Evolutionary conservation across 2,329 filamentous ascomycete genomes (phyloP), one percentile per base, ranked within the genome.

Genomic region (Chrysoporthe cubensis): DNA sequence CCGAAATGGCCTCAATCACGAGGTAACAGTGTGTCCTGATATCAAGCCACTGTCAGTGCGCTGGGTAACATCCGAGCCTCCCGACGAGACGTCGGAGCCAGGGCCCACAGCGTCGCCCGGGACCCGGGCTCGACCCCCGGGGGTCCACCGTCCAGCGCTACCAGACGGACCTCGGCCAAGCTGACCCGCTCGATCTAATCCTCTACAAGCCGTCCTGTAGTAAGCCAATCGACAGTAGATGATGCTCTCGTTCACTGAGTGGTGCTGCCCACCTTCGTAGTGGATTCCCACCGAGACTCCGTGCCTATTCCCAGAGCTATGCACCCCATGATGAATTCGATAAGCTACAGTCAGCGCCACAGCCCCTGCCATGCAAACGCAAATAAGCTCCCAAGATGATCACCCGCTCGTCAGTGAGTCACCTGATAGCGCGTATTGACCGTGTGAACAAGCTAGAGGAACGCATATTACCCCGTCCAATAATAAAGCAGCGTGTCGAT

Each of bases 401-500:
- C 26, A 52, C 21, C 5, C 3, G 21, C 46, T 32, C 21, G 50
- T 13, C 13, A 11, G 9, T 4, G 16, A 59, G 58, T 68, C 66
- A 68, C 66, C 58, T 68, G 66, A 68, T 61, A 62, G 37, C 66
- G 63, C 66, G 63, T 48, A 58, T 48, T n/a, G 16, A 34, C 16
- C 52, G 50, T 21, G 56, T 59, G 32, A 42, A 14, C 18, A n/a
- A 13, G 21, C 40, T n/a, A 37, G 40, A 18, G 9, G 26, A 21
- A 7, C 14, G 5, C 32, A 21, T 21, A 7, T 58, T 34, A 42
- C 6, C 32, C n/a, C 37, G n/a, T 58, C 32, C 56, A 37, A 58
- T 42, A 8, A 40, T 26, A 42, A n/a, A 42, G 56, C 37, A 40
- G 56, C 5, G 34, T 42, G 13, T 37, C 56, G 11, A 54, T 14